Evolutionary conservation across 2,329 filamentous ascomycete species (phyloP), one percentile per base, ranked within the genome.

Genomic region (Hirsutella minnesotensis): DNA sequence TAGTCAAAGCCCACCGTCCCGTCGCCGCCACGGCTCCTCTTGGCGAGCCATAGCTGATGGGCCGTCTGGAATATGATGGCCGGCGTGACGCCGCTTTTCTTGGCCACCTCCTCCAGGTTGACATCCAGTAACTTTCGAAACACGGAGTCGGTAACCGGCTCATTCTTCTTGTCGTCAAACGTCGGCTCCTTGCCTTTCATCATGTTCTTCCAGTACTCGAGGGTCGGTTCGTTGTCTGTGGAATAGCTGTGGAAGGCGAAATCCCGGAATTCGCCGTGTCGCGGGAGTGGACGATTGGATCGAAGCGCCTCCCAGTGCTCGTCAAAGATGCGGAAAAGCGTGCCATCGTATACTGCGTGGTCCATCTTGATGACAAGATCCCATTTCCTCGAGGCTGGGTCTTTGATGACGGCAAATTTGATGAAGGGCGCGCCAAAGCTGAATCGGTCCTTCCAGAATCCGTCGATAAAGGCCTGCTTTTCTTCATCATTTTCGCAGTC

Each of bases 11-110:
- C 41, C 18, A 63, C 49, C 30, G 57, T 55, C 9, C 30, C 29
- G 4, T 33, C 31, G 10, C 5, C 8, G 5, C 5, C 12, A 9
- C 45, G 43, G 15, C 44, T 53, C 24, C 50, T 49, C 16, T 47
- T 51, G 5, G 51, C 47, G 8, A 62, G 51, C 42, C 51, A 56
- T 10, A 61, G 39, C 21, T 53, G 47, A 47, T 54, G 64, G 10
- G 57, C 56, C 3, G 56, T 53, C 46, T 63, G 62, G 46, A 64
- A 64, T 39, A 64, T 46, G 16, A 59, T 60, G 13, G 57, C 47
- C 9, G 53, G 46, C 4, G 60, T 63, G 10, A 60, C 53, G 24
- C 57, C 57, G 18, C 4, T 9, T 5, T 9, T 5, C 18, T 12
- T n/a, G 8, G 34, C 34, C 15, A 43, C 42, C 13, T 34, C 21